Evolutionary conservation across 495 filamentous ascomycete genomes (phyloP).

Genomic region (Elasticomyces elasticus): DNA sequence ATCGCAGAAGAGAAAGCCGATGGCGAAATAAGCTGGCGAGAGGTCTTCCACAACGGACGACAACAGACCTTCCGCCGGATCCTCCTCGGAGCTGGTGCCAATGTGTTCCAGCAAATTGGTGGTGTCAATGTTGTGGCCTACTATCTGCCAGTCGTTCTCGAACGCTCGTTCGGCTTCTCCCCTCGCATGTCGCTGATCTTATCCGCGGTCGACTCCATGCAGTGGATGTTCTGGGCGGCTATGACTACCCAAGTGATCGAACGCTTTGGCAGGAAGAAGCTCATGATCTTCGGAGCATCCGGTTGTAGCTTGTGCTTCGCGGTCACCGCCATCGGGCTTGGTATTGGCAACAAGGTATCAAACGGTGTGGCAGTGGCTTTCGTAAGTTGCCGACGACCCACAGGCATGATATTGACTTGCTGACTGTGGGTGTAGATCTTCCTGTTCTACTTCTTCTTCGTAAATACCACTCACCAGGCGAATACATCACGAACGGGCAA

Average conservation of each 20-base stretch:
- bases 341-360: slow-evolving; percentile 36
- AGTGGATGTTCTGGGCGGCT: slow-evolving; percentile 25
- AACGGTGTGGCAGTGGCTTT: slow-evolving; percentile 28
- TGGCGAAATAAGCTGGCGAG: slow-evolving; percentile 16
- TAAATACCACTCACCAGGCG: neutral
- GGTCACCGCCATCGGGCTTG: slow-evolving; percentile 30
- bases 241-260: slow-evolving; percentile 25
- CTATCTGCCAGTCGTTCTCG: slow-evolving; percentile 37
- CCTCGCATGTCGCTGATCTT: slow-evolving; percentile 22
- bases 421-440: slow-evolving; percentile 16
- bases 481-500: neutral
- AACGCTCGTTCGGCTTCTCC: slow-evolving; percentile 36
- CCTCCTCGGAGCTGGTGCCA: slow-evolving; percentile 23
- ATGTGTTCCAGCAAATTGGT: slow-evolving; percentile 27
- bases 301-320: slow-evolving; percentile 25
- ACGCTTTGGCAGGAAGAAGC: slow-evolving; percentile 15
- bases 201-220: slow-evolving; percentile 19
- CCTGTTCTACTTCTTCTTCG: slow-evolving; percentile 28
- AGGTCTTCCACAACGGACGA: slow-evolving; percentile 19
- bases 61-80: slow-evolving; percentile 23
- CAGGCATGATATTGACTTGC: neutral
- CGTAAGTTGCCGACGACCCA: neutral
- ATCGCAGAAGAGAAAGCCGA: slow-evolving; percentile 28
- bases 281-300: slow-evolving; percentile 25
- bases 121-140: slow-evolving; percentile 25